Evolutionary conservation across 2,329 filamentous ascomycete species (phyloP), one percentile per base, ranked within the genome.

Genomic region (Capronia epimyces): DNA sequence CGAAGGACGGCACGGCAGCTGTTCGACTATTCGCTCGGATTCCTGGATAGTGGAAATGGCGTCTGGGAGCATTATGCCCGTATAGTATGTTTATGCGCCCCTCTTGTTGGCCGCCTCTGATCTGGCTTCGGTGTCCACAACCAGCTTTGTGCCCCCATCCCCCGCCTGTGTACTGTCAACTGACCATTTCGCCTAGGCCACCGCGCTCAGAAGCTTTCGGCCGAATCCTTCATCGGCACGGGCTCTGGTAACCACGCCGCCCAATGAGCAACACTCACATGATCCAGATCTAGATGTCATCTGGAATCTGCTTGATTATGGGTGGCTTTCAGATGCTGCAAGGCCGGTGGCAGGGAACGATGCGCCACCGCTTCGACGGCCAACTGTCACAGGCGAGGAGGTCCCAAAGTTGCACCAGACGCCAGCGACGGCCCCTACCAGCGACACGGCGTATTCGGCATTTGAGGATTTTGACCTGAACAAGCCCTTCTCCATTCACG

Each of bases 301-400:
- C 5, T 45, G 43, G 40, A 47, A 47, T n/a, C 39, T 54, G 5
- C 52, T 54, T 44, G 52, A 54, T 43, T 54, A 54, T 31, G 52
- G 52, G 5, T 54, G 52, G 52, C 43, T 54, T 7, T 50, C 47
- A 16, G 52, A 54, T 40, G 27, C 47, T 18, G 52, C 52, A 25
- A 25, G 39, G 15, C 39, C 39, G 3, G n/a, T 16, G 8, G 4
- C 39, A 13, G 24, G 24, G 21, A 16, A 27, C 15, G 39, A 42
- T 5, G 10, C 8, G 13, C 24, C 39, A 18, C 37, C 9, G n/a
- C 6, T 8, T 7, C 24, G 20, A n/a, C 20, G 12, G 9, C 39
- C 7, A 42, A 24, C 39, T 10, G 21, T 25, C 12, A 25, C 39
- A 20, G 8, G 20, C 21, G 24, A 27, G 3, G 20, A 27, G 12